A percentile compares a stretch with the other conserved stretches of the same genome.
Conservation (phyloP, 257 asterid species). For the Gentiana straminea region DNA sequence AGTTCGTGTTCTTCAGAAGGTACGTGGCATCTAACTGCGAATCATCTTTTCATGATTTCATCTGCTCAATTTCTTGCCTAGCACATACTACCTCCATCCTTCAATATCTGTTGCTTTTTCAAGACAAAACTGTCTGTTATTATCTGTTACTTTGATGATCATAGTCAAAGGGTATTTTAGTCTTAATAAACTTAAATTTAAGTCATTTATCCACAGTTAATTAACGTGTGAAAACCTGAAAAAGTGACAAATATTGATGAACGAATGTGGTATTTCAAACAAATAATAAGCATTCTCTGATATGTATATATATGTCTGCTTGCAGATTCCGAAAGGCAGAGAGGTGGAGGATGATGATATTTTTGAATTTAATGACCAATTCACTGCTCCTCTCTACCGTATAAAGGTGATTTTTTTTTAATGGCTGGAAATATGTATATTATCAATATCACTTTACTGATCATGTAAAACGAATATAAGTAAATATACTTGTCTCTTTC, state of each 20-base stretch:
- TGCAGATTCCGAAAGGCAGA: constrained; percentile 37
- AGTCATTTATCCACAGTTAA: too few species aligned
- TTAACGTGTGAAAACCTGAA: too few species aligned
- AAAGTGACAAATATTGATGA: too few species aligned
- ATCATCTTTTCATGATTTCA: constrained; percentile 1
- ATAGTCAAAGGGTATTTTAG: too few species aligned
- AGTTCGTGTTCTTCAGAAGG: constrained; percentile 91
- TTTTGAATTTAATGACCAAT: constrained; percentile 69
- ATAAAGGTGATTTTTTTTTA: constrained; percentile 41
- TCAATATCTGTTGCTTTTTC: too few species aligned
- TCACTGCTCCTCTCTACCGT: constrained; percentile 70
- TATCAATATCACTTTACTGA: too few species aligned
- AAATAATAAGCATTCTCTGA: background rate
- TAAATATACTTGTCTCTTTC: too few species aligned
- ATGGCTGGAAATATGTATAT: background rate
- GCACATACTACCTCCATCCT: too few species aligned
- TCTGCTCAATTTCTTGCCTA: background rate
- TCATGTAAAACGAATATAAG: too few species aligned
- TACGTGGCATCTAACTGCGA: constrained; percentile 17
- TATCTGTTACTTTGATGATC: too few species aligned
- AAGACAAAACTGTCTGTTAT: too few species aligned
- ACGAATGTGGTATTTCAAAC: background rate
- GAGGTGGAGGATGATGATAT: constrained; percentile 54
- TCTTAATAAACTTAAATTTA: too few species aligned
- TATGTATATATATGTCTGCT: background rate